phyloP scores from a whole-genome alignment of 306 rosid genomes.

The Rosa multiflora region DNA sequence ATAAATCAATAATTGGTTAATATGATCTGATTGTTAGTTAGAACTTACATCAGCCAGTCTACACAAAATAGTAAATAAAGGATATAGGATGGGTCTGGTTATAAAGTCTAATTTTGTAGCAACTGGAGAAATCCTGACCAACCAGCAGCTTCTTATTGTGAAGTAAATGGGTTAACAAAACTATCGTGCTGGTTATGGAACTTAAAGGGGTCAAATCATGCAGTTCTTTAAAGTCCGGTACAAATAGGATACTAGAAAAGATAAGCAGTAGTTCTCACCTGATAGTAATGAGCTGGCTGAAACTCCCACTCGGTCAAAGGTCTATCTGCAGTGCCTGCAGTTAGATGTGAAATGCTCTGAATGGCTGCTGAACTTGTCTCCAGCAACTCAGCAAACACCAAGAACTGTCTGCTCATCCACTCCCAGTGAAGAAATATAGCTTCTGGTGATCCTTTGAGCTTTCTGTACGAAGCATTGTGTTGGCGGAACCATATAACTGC shows the following conservation, averaged over 20 bases:
- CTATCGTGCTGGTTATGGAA: not conserved
- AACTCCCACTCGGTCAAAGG: conserved; percentile 83
- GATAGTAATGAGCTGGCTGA: conserved; percentile 81
- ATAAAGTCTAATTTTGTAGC: not conserved
- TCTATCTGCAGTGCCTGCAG: conserved; percentile 46
- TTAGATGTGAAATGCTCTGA: conserved; percentile 51
- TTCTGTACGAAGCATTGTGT: conserved; percentile 71
- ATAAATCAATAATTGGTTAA: not conserved
- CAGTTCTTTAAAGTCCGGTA: not conserved
- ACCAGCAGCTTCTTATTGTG: conserved; percentile 5
- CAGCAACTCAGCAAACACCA: conserved; percentile 90
- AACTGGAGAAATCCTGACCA: conserved; percentile 1
- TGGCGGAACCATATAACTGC: conserved; percentile 82
- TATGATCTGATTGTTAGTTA: not conserved
- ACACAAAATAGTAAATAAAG: not conserved
- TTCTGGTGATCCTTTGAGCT: conserved; percentile 74
- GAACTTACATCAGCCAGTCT: not conserved
- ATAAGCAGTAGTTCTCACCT: conserved; percentile 39
- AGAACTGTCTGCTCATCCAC: conserved; percentile 94
- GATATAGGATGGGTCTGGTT: not conserved
- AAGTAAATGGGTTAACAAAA: not conserved
- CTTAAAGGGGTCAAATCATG: not conserved
- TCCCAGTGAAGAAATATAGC: conserved; percentile 90
- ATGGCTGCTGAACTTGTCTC: conserved; percentile 67
- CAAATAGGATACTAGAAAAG: conserved; percentile 10